Evolutionary conservation across 495 filamentous ascomycete species (phyloP).

Genomic region (Lasiosphaeriaceae sp.): DNA sequence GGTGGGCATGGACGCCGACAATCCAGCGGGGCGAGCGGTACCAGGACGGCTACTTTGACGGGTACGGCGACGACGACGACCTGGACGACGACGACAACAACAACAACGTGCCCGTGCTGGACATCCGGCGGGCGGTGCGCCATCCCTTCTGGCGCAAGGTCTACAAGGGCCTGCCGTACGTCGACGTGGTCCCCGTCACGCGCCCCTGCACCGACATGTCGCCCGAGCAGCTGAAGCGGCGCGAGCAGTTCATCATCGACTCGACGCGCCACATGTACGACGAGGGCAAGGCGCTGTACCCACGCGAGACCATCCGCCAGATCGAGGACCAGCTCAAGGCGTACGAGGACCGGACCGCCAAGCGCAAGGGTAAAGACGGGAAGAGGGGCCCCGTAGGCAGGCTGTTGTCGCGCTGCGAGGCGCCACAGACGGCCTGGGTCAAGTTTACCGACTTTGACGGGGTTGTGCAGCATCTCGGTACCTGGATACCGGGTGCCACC

Average conservation of each 20-base stretch:
- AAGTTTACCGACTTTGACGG: slow-evolving; percentile 11
- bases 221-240: neutral
- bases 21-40: slow-evolving; percentile 14
- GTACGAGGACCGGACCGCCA: neutral
- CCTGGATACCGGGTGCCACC: slow-evolving; percentile 7
- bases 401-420: slow-evolving; percentile 14
- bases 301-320: slow-evolving; percentile 5
- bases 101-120: neutral
- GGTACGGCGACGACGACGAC: slow-evolving; percentile 4
- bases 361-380: neutral
- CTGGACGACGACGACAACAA: slow-evolving; percentile 1
- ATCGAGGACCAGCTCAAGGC: slow-evolving; percentile 15
- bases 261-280: slow-evolving; percentile 9
- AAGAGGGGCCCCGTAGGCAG: neutral
- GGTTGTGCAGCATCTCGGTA: slow-evolving; percentile 7
- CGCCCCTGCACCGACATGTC: slow-evolving; percentile 7
- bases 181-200: slow-evolving; percentile 9
- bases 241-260: slow-evolving; percentile 2
- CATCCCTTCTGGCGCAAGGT: slow-evolving; percentile 11
- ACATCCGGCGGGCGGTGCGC: neutral
- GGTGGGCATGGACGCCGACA: slow-evolving; percentile 14
- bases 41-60: slow-evolving; percentile 12
- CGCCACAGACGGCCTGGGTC: slow-evolving; percentile 15
- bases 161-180: slow-evolving; percentile 16
- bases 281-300: slow-evolving; percentile 17